phyloP scores from a whole-genome alignment of 352 stramenopile genomes.

The Aphanomyces stellatus region DNA sequence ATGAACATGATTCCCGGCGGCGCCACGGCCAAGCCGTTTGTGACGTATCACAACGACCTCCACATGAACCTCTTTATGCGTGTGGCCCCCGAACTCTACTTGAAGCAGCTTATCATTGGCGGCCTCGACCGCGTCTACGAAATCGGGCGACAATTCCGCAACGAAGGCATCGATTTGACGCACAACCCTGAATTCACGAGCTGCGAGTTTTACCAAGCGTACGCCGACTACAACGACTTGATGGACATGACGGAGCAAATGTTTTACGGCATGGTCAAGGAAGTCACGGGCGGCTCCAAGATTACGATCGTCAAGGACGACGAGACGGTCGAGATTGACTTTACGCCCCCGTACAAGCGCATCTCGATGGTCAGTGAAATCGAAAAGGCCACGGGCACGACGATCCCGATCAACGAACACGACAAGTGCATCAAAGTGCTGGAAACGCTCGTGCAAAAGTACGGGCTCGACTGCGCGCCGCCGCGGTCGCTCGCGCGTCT shows the following conservation, averaged over 20 bases:
- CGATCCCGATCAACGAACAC: constrained; percentile 63
- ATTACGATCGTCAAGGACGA: constrained; percentile 89
- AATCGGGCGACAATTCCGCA: constrained; percentile 97
- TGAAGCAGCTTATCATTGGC: constrained; percentile 97
- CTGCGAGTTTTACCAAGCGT: constrained; percentile 98
- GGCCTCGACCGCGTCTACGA: constrained; percentile 98
- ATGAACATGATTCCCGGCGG: constrained; percentile 94
- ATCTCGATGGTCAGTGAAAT: constrained; percentile 89
- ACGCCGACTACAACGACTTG: constrained; percentile 98
- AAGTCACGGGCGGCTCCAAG: constrained; percentile 82
- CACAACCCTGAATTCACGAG: constrained; percentile 99
- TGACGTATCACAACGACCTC: constrained; percentile 96
- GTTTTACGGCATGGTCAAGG: constrained; percentile 83
- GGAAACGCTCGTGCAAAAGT: constrained; percentile 58
- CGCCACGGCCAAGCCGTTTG: constrained; percentile 95
- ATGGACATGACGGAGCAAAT: constrained; percentile 95
- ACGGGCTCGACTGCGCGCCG: constrained; percentile 56
- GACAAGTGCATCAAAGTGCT: constrained; percentile 49
- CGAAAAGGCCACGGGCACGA: constrained; percentile 56
- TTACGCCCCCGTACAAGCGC: constrained; percentile 91
- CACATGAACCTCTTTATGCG: constrained; percentile 95
- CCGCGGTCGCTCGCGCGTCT: constrained; percentile 69
- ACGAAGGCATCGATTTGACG: constrained; percentile 96
- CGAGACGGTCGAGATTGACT: constrained; percentile 84
- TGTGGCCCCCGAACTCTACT: constrained; percentile 96